Percentiles rank a stretch among this genome's conserved stretches.
Conservation (phyloP, 163 green algal species). For the Scenedesmus sp. region DNA sequence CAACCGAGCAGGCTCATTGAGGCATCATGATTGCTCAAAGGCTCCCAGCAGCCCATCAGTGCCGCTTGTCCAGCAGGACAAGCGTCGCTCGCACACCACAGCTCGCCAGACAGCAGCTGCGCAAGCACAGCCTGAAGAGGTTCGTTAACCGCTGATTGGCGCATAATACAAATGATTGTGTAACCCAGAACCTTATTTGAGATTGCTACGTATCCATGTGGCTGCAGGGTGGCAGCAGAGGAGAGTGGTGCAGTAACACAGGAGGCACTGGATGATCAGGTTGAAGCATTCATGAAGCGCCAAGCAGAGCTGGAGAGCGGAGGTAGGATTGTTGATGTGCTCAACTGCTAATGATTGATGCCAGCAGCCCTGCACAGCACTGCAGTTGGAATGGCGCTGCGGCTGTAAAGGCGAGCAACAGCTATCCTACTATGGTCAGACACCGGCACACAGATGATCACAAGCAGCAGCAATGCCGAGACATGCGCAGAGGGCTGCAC, state of each 20-base stretch:
- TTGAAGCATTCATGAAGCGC: constrained; percentile 83
- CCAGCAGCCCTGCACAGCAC: no score
- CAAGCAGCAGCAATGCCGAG: background rate
- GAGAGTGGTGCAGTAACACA: constrained; percentile 55
- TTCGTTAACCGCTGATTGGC: background rate
- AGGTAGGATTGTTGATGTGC: constrained; percentile 52
- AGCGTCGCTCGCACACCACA: background rate
- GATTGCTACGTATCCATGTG: background rate
- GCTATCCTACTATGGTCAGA: background rate
- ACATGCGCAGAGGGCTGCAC: no score
- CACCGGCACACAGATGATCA: background rate
- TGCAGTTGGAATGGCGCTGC: background rate
- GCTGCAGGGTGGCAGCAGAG: constrained; percentile 22
- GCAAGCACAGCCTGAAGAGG: constrained; percentile 16
- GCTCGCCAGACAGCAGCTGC: constrained; percentile 4
- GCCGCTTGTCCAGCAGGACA: background rate
- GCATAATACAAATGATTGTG: no score
- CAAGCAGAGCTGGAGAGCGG: constrained; percentile 78
- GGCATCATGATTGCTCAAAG: background rate
- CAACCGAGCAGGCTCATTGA: background rate
- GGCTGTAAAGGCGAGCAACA: background rate
- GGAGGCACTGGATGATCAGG: constrained; percentile 76
- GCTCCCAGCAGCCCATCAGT: background rate
- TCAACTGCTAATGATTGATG: background rate
- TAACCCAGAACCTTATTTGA: background rate